Conservation (phyloP, 163 green algal species). For the Scenedesmus sp. region DNA sequence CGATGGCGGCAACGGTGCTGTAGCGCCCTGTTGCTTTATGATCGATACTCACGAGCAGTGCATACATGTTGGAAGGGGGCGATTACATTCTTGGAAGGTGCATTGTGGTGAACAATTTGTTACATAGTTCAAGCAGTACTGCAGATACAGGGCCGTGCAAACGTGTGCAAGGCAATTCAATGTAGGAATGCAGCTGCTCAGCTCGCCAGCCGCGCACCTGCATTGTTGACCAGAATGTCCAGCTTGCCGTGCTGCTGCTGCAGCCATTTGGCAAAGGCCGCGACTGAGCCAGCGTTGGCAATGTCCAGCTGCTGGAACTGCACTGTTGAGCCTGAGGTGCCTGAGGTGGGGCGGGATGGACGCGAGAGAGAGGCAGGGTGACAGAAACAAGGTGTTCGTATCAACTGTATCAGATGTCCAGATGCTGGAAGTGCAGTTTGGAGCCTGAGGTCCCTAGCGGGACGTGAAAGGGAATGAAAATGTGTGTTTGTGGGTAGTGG, state of each 20-base stretch:
- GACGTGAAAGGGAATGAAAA: neutral
- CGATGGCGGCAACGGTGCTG: neutral
- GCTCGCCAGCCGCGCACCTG: constrained; percentile 3
- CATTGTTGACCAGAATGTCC: constrained; percentile 52
- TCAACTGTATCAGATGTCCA: constrained; percentile 2
- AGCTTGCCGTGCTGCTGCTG: constrained; percentile 22
- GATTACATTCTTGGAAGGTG: too few species aligned
- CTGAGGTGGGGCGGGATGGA: neutral
- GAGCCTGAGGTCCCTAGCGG: neutral
- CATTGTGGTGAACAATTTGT: too few species aligned
- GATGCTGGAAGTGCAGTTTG: constrained; percentile 25
- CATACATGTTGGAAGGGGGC: too few species aligned
- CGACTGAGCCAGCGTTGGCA: neutral
- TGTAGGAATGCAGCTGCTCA: neutral
- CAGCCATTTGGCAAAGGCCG: constrained; percentile 37
- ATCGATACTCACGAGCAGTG: too few species aligned
- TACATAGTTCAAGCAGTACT: too few species aligned
- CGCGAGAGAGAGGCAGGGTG: too few species aligned
- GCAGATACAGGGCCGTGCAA: too few species aligned
- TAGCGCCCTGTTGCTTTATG: too few species aligned
- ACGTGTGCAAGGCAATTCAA: too few species aligned
- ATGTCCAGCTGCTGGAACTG: constrained; percentile 48
- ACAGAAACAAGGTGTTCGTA: too few species aligned
- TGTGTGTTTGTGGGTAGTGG: neutral
- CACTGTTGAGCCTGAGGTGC: constrained; percentile 1